Conservation (phyloP, 2,329 filamentous ascomycete genomes). For the Herpotrichia juniperi region DNA sequence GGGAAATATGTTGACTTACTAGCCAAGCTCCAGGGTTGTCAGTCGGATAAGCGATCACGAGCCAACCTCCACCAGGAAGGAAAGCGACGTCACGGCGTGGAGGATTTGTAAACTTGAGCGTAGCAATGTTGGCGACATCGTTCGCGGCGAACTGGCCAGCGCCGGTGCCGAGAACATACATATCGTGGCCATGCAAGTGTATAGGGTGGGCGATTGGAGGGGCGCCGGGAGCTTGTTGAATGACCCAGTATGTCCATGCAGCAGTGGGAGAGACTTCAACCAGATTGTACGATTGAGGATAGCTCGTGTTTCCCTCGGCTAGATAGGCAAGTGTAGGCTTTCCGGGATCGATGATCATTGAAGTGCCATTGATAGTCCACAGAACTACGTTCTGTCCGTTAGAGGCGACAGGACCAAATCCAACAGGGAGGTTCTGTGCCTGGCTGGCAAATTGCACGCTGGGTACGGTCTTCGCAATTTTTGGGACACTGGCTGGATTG, state of each 20-base stretch:
- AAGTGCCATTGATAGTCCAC: conserved; percentile 51
- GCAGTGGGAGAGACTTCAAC: conserved; percentile 45
- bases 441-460: conserved; percentile 30
- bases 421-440: conserved; percentile 31
- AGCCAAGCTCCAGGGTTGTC: conserved; percentile 17
- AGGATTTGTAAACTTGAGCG: conserved; percentile 41
- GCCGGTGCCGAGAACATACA: conserved; percentile 56
- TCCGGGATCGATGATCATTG: conserved; percentile 55
- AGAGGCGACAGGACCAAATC: conserved; percentile 35
- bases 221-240: conserved; percentile 48
- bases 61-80: conserved; percentile 43
- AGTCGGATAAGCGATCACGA: conserved; percentile 57
- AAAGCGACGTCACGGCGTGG: conserved; percentile 36
- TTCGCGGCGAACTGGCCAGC: conserved; percentile 31
- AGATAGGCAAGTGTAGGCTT: conserved; percentile 56
- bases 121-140: conserved; percentile 8
- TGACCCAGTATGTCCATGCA: conserved; percentile 55
- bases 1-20: neutral
- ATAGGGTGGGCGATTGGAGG: conserved; percentile 42
- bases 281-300: conserved; percentile 49
- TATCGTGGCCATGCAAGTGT: conserved; percentile 54
- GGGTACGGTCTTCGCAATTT: conserved; percentile 44
- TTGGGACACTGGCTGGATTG: conserved; percentile 42
- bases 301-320: conserved; percentile 48
- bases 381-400: conserved; percentile 34